phyloP scores from a whole-genome alignment of 352 stramenopile genomes.

The Aphanomyces cochlioides region DNA sequence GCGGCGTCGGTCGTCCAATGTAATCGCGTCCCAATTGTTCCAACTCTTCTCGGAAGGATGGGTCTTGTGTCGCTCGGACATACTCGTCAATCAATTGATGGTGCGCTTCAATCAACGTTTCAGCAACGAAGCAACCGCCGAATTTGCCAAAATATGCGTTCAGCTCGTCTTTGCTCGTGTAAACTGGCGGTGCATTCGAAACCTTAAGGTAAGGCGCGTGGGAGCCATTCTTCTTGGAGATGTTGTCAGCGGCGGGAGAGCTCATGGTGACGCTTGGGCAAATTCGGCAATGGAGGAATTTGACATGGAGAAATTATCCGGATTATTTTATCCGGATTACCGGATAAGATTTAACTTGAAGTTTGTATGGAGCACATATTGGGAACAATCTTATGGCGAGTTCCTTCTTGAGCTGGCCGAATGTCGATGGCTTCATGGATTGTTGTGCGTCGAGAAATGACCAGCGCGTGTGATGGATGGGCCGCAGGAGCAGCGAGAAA shows the following conservation, averaged over 20 bases:
- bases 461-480: too few relatives aligned
- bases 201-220: constrained; percentile 48
- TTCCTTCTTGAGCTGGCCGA: neutral
- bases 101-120: constrained; percentile 96
- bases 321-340: neutral
- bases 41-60: constrained; percentile 92
- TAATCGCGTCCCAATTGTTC: constrained; percentile 94
- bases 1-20: constrained; percentile 90
- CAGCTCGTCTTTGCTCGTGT: constrained; percentile 54
- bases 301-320: neutral
- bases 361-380: neutral
- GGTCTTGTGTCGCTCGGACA: constrained; percentile 92
- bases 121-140: constrained; percentile 96
- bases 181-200: constrained; percentile 72
- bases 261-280: neutral
- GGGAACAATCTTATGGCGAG: constrained; percentile 18
- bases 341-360: constrained; percentile 8
- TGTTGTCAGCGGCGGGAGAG: neutral
- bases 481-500: too few relatives aligned
- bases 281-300: neutral
- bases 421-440: constrained; percentile 12
- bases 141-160: constrained; percentile 91
- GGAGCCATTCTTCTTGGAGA: too few relatives aligned
- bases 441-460: constrained; percentile 15
- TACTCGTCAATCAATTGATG: constrained; percentile 94